Conservation (phyloP, 345 rosid species). For the Kandelia obovata region DNA sequence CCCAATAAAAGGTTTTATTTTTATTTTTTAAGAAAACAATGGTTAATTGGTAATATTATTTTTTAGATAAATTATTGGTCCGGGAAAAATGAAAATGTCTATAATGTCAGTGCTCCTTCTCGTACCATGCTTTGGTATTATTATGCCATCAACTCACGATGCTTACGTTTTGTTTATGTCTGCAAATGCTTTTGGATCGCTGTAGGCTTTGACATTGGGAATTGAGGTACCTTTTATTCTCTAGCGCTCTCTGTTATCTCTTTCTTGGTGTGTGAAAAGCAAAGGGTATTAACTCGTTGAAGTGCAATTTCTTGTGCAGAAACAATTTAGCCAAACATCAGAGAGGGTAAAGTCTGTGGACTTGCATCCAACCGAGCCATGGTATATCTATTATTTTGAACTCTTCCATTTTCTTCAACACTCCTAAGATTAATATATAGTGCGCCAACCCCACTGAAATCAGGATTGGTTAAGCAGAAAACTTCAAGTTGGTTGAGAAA, state of each 20-base stretch:
- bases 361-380: constrained; percentile 40
- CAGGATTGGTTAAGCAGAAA: too few relatives aligned
- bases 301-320: background rate
- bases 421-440: background rate
- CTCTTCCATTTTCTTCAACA: background rate
- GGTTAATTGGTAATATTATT: too few relatives aligned
- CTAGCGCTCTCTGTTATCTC: background rate
- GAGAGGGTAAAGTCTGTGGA: constrained; percentile 38
- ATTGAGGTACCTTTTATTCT: background rate
- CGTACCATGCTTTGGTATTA: too few relatives aligned
- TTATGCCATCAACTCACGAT: too few relatives aligned
- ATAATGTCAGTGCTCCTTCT: too few relatives aligned
- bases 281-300: background rate
- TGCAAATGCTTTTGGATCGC: background rate
- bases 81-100: too few relatives aligned
- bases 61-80: too few relatives aligned
- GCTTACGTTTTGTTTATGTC: too few relatives aligned
- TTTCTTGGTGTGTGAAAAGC: background rate
- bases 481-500: too few relatives aligned
- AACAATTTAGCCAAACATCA: constrained; percentile 24
- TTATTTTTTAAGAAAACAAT: too few relatives aligned
- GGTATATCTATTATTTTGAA: constrained; percentile 19
- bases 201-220: background rate
- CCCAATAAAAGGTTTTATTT: too few relatives aligned
- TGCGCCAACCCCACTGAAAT: too few relatives aligned